Conservation (phyloP, 2,329 filamentous ascomycete species). For the Ophiostoma piceae region DNA sequence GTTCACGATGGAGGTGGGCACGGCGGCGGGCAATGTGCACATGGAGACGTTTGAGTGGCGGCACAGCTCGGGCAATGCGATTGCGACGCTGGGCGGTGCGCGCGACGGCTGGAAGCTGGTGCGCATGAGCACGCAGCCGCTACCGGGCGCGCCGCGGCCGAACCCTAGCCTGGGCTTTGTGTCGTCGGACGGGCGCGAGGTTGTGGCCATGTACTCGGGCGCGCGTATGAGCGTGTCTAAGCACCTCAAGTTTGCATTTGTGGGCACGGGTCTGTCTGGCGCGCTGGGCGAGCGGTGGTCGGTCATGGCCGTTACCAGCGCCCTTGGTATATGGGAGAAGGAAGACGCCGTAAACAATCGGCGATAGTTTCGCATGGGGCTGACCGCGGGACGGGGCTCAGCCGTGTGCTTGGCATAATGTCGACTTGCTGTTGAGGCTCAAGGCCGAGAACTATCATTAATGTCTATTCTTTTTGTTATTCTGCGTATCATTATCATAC, state of each 20-base stretch:
- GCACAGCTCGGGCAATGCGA: conserved; percentile 35
- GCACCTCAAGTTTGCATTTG: conserved; percentile 38
- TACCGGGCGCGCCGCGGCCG: conserved; percentile 22
- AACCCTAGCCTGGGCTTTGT: conserved; percentile 26
- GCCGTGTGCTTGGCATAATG: not conserved
- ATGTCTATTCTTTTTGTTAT: conserved; percentile 4
- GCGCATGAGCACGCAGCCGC: conserved; percentile 30
- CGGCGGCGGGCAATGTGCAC: conserved; percentile 21
- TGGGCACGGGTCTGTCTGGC: conserved; percentile 38
- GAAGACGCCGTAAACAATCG: conserved; percentile 22
- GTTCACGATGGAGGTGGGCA: conserved; percentile 37
- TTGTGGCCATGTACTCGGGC: conserved; percentile 41
- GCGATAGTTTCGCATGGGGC: conserved; percentile 7
- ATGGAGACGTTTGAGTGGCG: conserved; percentile 43
- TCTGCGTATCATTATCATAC: not conserved
- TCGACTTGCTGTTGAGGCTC: not conserved
- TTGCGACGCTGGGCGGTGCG: conserved; percentile 34
- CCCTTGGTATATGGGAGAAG: conserved; percentile 34
- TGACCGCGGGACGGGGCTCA: not conserved
- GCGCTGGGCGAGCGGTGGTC: conserved; percentile 41
- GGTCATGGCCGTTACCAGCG: conserved; percentile 40
- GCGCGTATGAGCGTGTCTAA: conserved; percentile 34
- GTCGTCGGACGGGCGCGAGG: conserved; percentile 38
- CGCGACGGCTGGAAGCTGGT: conserved; percentile 41
- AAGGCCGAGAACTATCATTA: not conserved